Evolutionary conservation across 352 stramenopile species (phyloP), one percentile per base, ranked within the genome.

Genomic region (Pythium phragmiticola): DNA sequence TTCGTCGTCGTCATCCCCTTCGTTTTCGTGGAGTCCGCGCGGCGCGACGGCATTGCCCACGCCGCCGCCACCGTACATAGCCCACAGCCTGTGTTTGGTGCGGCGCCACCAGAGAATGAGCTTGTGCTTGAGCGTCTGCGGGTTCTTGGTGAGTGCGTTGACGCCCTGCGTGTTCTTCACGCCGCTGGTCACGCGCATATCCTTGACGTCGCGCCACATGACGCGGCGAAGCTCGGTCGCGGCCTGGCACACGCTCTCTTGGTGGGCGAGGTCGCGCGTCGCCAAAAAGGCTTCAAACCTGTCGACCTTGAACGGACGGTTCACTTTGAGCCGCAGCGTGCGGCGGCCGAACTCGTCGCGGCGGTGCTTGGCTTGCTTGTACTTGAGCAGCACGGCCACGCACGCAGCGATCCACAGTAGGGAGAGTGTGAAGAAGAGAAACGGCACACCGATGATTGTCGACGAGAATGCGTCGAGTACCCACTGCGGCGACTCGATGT

Each of bases 391-490:
- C 1, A 70, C 49, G 30, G 80, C 76, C 33, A 88, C 67, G 42
- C 89, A 84, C n/a, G 82, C 45, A 8, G 57, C 56, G 87, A 96
- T 98, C 60, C 90, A 88, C 16, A 96, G 17, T 3, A 98, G 78
- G 34, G 90, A 98, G 8, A 98, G 69, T 13, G 84, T 52, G 73
- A 98, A 98, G 84, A 87, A 88, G 7, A 90, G 60, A 17, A 86
- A 67, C 36, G 81, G 78, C 14, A 76, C 61, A 0, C n/a, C n/a
- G n/a, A n/a, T n/a, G n/a, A n/a, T n/a, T n/a, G n/a, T n/a, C n/a
- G n/a, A n/a, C n/a, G n/a, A n/a, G n/a, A n/a, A n/a, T n/a, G n/a
- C n/a, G n/a, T 90, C 73, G 41, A 90, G 49, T 14, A 94, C 75
- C 87, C 86, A 97, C 33, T 74, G 68, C 17, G 89, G 77, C 76